These are phyloP conservation scores for Calvatia gigantea DNA, from an alignment of 768 basidiomycete species.

Conservation along the genomic window DNA sequence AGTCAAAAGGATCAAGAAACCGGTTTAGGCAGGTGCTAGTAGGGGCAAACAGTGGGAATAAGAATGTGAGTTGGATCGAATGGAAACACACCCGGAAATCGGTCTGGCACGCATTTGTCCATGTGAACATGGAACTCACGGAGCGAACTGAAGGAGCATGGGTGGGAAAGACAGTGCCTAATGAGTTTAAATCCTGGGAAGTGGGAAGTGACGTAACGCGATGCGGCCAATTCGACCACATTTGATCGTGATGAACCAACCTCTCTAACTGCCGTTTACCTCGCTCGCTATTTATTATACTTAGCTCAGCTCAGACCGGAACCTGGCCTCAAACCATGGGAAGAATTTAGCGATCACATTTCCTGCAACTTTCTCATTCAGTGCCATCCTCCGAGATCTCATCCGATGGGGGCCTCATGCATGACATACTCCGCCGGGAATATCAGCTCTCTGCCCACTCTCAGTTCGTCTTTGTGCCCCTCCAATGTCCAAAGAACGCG, in stretches of 20 bases:
- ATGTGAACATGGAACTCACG: slow-evolving; percentile 5
- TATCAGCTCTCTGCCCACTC: neutral
- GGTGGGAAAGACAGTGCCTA: slow-evolving; percentile 4
- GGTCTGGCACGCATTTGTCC: neutral
- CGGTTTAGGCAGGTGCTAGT: neutral
- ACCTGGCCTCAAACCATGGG: slow-evolving; percentile 4
- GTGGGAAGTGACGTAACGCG: neutral
- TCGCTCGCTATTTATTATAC: neutral
- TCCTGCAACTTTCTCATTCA: neutral
- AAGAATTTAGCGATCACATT: neutral
- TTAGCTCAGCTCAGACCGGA: neutral
- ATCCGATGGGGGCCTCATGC: neutral
- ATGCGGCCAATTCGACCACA: neutral
- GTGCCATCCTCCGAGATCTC: neutral
- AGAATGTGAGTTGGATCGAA: neutral
- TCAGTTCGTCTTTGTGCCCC: neutral
- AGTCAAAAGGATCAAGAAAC: neutral
- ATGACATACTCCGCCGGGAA: neutral
- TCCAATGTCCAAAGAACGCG: slow-evolving; percentile 2
- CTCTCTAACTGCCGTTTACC: neutral
- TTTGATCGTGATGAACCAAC: neutral
- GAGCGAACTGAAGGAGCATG: neutral
- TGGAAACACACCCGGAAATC: neutral
- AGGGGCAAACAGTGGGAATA: neutral
- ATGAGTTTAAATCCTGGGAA: neutral